Conservation (phyloP, 164 flowering plant species). For the Stephania yunnanensis region DNA sequence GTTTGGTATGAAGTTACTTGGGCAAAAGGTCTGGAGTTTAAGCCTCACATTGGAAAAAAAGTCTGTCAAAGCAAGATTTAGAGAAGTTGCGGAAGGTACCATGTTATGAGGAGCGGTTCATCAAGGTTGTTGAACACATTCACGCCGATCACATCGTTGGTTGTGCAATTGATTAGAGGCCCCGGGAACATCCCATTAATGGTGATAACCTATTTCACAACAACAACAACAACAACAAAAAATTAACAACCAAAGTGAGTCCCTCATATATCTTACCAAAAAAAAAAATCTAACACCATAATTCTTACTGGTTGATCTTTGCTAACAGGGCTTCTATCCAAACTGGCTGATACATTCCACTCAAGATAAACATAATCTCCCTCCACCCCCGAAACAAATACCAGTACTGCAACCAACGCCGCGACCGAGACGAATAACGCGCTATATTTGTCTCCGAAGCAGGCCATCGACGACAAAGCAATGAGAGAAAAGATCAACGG, state of each 20-base stretch:
- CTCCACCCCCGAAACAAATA: constrained; percentile 14
- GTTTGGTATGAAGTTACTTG: too few species aligned
- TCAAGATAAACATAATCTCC: constrained; percentile 41
- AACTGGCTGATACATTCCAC: constrained; percentile 44
- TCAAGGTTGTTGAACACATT: constrained; percentile 55
- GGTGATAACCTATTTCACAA: constrained; percentile 46
- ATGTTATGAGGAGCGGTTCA: constrained; percentile 64
- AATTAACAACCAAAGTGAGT: background rate
- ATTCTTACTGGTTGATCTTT: constrained; percentile 31
- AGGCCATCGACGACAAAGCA: background rate
- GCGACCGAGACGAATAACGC: background rate
- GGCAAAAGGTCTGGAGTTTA: too few species aligned
- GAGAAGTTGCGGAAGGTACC: constrained; percentile 25
- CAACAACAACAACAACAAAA: background rate
- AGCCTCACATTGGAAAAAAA: too few species aligned
- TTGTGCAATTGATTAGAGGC: constrained; percentile 58
- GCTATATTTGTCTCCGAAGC: background rate
- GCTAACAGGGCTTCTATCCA: constrained; percentile 20
- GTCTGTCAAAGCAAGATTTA: too few species aligned
- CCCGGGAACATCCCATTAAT: constrained; percentile 76
- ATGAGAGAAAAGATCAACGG: too few species aligned
- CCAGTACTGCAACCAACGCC: background rate
- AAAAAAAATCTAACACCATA: too few species aligned
- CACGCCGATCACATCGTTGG: constrained; percentile 46
- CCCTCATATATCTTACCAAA: background rate